phyloP scores from a whole-genome alignment of 176 grass and related monocot genomes.

The Musa itinerans region DNA sequence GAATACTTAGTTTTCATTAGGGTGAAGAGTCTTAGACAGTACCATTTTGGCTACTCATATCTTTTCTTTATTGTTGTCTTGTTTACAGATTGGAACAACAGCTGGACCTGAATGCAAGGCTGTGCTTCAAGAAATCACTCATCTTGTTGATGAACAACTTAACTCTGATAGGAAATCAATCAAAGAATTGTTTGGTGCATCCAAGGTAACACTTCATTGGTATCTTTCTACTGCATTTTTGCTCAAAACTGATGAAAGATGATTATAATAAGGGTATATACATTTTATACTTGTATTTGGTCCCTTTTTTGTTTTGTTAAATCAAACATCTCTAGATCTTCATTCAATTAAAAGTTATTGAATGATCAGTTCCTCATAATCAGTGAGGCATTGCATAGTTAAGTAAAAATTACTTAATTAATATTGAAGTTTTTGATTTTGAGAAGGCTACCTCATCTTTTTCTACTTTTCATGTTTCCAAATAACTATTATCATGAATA shows the following conservation, averaged over 20 bases:
- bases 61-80: neutral
- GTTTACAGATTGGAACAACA: slow-evolving; percentile 53
- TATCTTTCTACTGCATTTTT: neutral
- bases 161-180: slow-evolving; percentile 28
- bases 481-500: neutral
- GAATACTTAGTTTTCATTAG: no score
- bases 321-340: no score
- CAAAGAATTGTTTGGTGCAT: slow-evolving; percentile 59
- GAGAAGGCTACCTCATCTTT: no score
- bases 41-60: no score
- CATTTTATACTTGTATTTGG: neutral
- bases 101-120: slow-evolving; percentile 82
- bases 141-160: slow-evolving; percentile 49
- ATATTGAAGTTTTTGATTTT: no score
- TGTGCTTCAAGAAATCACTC: slow-evolving; percentile 68
- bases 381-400: no score
- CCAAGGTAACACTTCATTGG: slow-evolving; percentile 30
- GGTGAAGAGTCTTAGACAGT: no score
- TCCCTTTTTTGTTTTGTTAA: no score
- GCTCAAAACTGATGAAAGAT: neutral
- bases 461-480: no score
- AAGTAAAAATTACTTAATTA: no score
- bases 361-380: no score
- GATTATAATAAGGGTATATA: neutral
- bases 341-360: no score